Percentiles rank a stretch among this genome's conserved stretches.
These are phyloP conservation scores for Metschnikowia cerradonensis DNA, from an alignment of 805 yeast genomes.

Conservation along the genomic window DNA sequence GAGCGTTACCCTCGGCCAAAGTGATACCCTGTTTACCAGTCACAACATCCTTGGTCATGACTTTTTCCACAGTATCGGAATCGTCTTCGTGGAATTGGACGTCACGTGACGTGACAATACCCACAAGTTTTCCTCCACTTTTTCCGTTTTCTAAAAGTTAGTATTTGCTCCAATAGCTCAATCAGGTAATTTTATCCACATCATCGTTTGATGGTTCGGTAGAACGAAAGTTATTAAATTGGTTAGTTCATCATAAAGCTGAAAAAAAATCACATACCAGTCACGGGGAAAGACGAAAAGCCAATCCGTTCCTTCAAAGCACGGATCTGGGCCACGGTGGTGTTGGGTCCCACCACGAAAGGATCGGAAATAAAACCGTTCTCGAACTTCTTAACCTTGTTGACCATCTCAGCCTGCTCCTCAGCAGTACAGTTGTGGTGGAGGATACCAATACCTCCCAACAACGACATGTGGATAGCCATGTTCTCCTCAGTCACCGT, in stretches of 20 bases:
- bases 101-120: constrained; percentile 96
- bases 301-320: constrained; percentile 69
- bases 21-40: constrained; percentile 82
- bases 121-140: constrained; percentile 84
- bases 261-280: constrained; percentile 72
- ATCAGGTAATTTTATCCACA: constrained; percentile 62
- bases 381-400: constrained; percentile 92
- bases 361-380: constrained; percentile 97
- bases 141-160: constrained; percentile 65
- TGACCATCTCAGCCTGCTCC: constrained; percentile 98
- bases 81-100: constrained; percentile 87
- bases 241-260: constrained; percentile 50
- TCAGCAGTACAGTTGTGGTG: constrained; percentile 97
- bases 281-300: constrained; percentile 97
- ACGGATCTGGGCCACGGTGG: constrained; percentile 79
- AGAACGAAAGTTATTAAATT: constrained; percentile 96
- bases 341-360: constrained; percentile 71
- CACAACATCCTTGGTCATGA: constrained; percentile 87
- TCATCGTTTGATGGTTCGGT: constrained; percentile 98
- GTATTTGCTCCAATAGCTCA: constrained; percentile 7
- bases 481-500: constrained; percentile 95
- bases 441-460: constrained; percentile 98
- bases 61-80: constrained; percentile 56
- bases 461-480: constrained; percentile 98
- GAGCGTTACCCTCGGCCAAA: constrained; percentile 81